Conservation (phyloP, 257 asterid genomes). For the Anisodus tanguticus region DNA sequence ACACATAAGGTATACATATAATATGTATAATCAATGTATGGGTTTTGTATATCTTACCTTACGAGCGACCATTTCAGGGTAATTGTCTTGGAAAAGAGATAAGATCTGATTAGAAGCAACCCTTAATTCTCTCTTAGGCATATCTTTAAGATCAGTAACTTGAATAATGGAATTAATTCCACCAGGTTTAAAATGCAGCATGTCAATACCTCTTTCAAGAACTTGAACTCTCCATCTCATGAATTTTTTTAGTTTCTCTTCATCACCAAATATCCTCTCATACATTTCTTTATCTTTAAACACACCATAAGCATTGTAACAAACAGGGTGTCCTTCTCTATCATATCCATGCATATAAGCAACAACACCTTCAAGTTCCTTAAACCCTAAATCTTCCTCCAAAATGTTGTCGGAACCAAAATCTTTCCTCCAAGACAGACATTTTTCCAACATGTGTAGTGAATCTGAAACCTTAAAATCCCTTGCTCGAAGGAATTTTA, state of each 20-base stretch:
- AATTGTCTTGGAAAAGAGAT: slow-evolving; percentile 87
- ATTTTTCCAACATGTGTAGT: slow-evolving; percentile 59
- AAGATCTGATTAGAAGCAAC: slow-evolving; percentile 83
- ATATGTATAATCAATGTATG: too few relatives aligned
- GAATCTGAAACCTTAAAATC: slow-evolving; percentile 72
- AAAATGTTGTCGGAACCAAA: slow-evolving; percentile 65
- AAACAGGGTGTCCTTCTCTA: slow-evolving; percentile 73
- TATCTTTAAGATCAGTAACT: slow-evolving; percentile 75
- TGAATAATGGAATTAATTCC: slow-evolving; percentile 76
- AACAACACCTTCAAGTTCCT: slow-evolving; percentile 79
- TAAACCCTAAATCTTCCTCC: slow-evolving; percentile 81
- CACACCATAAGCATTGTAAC: slow-evolving; percentile 88
- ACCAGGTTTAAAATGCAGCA: slow-evolving; percentile 74
- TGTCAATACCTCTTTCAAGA: slow-evolving; percentile 70
- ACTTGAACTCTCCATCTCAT: slow-evolving; percentile 79
- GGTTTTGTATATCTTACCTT: slow-evolving; percentile 51
- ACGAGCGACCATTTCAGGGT: slow-evolving; percentile 93
- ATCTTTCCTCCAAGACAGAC: slow-evolving; percentile 67
- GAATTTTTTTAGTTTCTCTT: slow-evolving; percentile 59
- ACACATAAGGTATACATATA: too few relatives aligned
- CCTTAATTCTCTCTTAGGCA: slow-evolving; percentile 88
- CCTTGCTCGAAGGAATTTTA: slow-evolving; percentile 88
- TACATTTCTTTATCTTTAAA: slow-evolving; percentile 75
- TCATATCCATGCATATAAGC: slow-evolving; percentile 77
- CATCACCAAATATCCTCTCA: slow-evolving; percentile 68